Evolutionary conservation across 305 asterid species (phyloP).

Genomic region (Solanum chacoense): DNA sequence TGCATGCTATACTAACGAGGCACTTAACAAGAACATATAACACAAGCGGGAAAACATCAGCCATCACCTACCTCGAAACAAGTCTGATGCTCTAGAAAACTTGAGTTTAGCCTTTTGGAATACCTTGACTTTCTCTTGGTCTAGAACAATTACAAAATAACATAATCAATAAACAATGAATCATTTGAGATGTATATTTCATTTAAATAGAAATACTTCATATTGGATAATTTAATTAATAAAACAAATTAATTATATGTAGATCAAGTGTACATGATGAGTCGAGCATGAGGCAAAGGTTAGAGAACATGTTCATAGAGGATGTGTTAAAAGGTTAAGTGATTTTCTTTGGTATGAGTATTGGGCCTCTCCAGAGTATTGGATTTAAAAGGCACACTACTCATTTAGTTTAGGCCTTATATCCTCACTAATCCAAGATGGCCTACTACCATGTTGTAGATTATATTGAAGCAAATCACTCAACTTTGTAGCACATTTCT

Average conservation of each 20-base stretch:
- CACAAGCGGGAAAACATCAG: neutral
- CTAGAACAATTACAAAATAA: neutral
- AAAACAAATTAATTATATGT: too few species aligned
- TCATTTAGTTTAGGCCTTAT: too few species aligned
- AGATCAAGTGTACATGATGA: neutral
- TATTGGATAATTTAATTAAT: too few species aligned
- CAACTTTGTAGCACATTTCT: neutral
- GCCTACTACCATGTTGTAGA: neutral
- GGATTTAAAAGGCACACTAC: neutral
- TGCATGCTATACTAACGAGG: neutral
- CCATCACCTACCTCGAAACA: neutral
- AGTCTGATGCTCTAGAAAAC: neutral
- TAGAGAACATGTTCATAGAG: neutral
- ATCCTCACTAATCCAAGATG: too few species aligned
- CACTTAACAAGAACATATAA: neutral
- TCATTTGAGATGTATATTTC: neutral
- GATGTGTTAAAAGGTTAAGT: neutral
- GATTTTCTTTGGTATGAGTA: neutral
- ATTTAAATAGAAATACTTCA: too few species aligned
- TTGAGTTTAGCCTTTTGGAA: too few species aligned
- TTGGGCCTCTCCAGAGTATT: neutral
- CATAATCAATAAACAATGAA: neutral
- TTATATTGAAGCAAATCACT: neutral
- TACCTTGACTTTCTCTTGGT: neutral
- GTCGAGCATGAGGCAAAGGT: neutral